Percentiles rank a stretch among this genome's conserved stretches.
Evolutionary conservation across 108 stramenopile genomes (phyloP).

Genomic region (Pseudonitzschia multiseries): DNA sequence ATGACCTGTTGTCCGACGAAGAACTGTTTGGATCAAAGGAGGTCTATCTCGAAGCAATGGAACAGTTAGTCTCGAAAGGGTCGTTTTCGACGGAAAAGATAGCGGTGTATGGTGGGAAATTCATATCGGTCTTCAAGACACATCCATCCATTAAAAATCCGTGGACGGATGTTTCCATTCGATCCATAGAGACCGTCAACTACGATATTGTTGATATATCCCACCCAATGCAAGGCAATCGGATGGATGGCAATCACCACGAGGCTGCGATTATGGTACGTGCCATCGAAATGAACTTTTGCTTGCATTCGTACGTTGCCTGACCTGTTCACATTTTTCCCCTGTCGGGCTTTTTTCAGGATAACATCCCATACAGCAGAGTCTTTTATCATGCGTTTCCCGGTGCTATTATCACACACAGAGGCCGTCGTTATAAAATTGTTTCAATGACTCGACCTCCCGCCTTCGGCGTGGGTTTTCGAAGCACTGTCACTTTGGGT

Average conservation of each 20-base stretch:
- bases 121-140: conserved; percentile 42
- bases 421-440: conserved; percentile 73
- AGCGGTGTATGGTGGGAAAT: conserved; percentile 24
- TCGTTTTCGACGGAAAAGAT: conserved; percentile 28
- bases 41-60: conserved; percentile 55
- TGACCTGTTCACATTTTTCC: background rate
- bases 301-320: background rate
- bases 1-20: conserved; percentile 40
- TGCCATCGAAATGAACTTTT: background rate
- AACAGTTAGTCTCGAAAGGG: conserved; percentile 28
- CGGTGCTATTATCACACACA: conserved; percentile 85
- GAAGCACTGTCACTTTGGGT: conserved; percentile 44
- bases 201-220: conserved; percentile 76
- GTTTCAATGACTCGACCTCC: conserved; percentile 77
- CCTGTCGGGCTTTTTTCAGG: conserved; percentile 10
- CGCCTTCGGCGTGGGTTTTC: conserved; percentile 47
- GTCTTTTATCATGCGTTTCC: conserved; percentile 87
- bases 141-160: conserved; percentile 72
- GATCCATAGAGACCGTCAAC: conserved; percentile 78
- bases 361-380: conserved; percentile 76
- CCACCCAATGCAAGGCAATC: conserved; percentile 66
- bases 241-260: conserved; percentile 63
- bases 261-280: conserved; percentile 55
- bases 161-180: conserved; percentile 66
- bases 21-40: conserved; percentile 57